phyloP scores from a whole-genome alignment of 2,329 filamentous ascomycete species.

The Colletotrichum siamense region DNA sequence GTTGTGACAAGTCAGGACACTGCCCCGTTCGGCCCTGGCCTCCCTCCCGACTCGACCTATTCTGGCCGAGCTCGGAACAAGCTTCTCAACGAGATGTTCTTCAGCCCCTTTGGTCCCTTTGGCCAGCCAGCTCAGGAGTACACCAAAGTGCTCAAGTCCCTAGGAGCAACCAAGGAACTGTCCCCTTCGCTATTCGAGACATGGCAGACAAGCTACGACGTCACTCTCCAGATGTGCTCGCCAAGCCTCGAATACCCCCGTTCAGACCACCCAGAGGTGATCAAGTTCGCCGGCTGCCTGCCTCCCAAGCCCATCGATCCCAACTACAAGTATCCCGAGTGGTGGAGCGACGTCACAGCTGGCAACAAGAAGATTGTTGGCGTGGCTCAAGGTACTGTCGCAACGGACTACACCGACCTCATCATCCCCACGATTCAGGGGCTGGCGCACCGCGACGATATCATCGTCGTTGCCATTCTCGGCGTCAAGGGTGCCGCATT shows the following conservation, averaged over 20 bases:
- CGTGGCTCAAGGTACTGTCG: conserved; percentile 54
- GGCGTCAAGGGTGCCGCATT: conserved; percentile 30
- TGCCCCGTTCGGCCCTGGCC: conserved; percentile 41
- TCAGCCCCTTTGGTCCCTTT: conserved; percentile 26
- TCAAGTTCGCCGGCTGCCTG: conserved; percentile 50
- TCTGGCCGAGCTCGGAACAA: conserved; percentile 40
- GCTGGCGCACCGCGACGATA: conserved; percentile 44
- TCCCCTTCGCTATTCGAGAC: conserved; percentile 28
- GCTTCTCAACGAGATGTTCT: conserved; percentile 27
- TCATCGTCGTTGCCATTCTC: conserved; percentile 37
- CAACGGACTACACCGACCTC: conserved; percentile 42
- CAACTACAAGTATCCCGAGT: conserved; percentile 41
- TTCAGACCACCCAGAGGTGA: conserved; percentile 37
- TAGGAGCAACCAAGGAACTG: conserved; percentile 31
- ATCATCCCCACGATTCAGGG: conserved; percentile 49
- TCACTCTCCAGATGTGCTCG: conserved; percentile 41
- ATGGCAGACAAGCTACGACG: conserved; percentile 35
- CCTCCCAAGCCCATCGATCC: conserved; percentile 35
- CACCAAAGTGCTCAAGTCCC: conserved; percentile 28
- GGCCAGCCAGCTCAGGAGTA: conserved; percentile 26
- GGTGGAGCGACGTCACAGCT: conserved; percentile 48
- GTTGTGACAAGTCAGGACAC: conserved; percentile 40
- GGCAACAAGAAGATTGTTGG: conserved; percentile 45
- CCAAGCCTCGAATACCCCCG: conserved; percentile 44
- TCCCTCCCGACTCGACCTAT: conserved; percentile 41